Conservation (phyloP, 2,329 filamentous ascomycete species). For the Pezizomycotina sp. region DNA sequence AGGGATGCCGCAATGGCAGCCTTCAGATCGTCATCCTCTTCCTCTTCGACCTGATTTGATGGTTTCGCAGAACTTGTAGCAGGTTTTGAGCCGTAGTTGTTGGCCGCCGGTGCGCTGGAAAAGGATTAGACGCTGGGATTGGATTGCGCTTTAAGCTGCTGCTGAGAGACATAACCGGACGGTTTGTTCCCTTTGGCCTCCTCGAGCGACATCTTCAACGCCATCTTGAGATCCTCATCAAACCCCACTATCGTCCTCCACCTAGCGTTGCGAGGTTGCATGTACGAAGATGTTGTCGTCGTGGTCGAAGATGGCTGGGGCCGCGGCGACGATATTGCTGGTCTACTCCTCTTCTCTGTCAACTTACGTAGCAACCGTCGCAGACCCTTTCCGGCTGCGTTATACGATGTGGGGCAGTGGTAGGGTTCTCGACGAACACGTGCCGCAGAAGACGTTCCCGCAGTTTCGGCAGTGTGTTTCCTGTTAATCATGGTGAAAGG, state of each 20-base stretch:
- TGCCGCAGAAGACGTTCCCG: conserved; percentile 89
- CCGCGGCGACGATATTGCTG: conserved; percentile 6
- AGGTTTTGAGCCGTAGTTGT: conserved; percentile 29
- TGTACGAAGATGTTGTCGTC: conserved; percentile 39
- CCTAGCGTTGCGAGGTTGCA: conserved; percentile 84
- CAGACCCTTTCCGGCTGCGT: conserved; percentile 82
- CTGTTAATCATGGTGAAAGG: conserved; percentile 94
- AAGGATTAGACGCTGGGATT: conserved; percentile 23
- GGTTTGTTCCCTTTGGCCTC: conserved; percentile 59
- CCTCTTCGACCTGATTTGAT: conserved; percentile 39
- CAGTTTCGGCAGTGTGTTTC: conserved; percentile 96
- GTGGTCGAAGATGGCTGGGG: conserved; percentile 29
- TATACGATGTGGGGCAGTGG: conserved; percentile 82
- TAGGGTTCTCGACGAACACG: conserved; percentile 78
- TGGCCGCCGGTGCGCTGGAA: conserved; percentile 21
- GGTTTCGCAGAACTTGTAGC: conserved; percentile 30
- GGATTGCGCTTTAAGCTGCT: conserved; percentile 33
- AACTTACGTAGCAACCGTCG: conserved; percentile 82
- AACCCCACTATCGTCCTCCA: conserved; percentile 61
- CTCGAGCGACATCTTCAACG: conserved; percentile 90
- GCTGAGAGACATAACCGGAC: conserved; percentile 53
- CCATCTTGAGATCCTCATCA: conserved; percentile 85
- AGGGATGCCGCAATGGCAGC: conserved; percentile 89
- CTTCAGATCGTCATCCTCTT: conserved; percentile 84
- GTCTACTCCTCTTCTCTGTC: conserved; percentile 48